Evolutionary conservation across 441 rosid species (phyloP).

Genomic region (Sinapis alba): DNA sequence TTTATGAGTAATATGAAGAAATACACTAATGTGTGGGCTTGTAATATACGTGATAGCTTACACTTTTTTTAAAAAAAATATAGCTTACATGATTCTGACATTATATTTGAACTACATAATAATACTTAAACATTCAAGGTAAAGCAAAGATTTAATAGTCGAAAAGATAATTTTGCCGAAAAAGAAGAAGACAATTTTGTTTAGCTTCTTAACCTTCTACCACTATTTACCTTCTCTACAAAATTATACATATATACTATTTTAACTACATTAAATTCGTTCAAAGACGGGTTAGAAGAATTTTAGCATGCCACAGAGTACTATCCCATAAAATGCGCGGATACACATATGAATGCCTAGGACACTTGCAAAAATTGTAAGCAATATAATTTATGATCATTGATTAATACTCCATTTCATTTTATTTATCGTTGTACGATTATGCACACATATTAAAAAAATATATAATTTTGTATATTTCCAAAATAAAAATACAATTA

Average conservation of each 20-base stretch:
- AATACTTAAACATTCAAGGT: neutral
- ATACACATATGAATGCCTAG: neutral
- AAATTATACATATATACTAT: neutral
- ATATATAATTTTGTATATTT: too few relatives aligned
- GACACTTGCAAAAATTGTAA: neutral
- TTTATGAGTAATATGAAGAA: neutral
- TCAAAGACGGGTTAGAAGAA: neutral
- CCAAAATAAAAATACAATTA: too few relatives aligned
- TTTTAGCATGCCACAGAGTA: neutral
- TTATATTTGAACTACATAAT: neutral
- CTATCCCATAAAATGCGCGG: neutral
- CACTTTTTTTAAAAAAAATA: too few relatives aligned
- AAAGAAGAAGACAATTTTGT: neutral
- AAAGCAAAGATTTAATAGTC: neutral
- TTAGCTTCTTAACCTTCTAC: neutral
- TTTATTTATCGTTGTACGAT: too few relatives aligned
- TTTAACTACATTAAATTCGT: neutral
- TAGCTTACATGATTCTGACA: neutral
- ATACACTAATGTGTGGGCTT: neutral
- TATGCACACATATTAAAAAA: too few relatives aligned
- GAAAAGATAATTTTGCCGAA: neutral
- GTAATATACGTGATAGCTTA: neutral
- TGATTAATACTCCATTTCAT: too few relatives aligned
- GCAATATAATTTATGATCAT: neutral
- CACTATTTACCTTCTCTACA: neutral